A percentile compares a stretch with the other conserved stretches of the same genome.
These are phyloP conservation scores for Mycena latifolia DNA, from an alignment of 768 basidiomycete genomes.

Conservation along the genomic window DNA sequence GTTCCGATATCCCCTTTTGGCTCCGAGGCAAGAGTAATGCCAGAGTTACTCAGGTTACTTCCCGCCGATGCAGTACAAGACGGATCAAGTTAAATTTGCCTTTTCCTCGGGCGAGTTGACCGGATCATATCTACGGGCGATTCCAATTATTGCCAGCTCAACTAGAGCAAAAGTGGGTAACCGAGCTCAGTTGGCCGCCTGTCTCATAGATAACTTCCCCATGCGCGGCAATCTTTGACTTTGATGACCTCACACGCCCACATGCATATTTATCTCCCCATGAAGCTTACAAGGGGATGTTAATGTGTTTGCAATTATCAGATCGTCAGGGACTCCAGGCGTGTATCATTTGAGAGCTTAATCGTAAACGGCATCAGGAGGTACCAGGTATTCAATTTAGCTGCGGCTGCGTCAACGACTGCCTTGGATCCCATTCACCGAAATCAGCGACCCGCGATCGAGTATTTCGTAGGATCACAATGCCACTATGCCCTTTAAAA, in stretches of 20 bases:
- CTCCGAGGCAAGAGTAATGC: slow-evolving; percentile 9
- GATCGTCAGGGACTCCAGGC: slow-evolving; percentile 21
- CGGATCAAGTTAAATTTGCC: slow-evolving; percentile 28
- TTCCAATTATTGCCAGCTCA: slow-evolving; percentile 11
- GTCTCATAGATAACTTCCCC: slow-evolving; percentile 6
- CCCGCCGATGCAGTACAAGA: slow-evolving; percentile 2
- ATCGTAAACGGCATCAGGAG: slow-evolving; percentile 20
- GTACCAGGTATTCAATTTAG: slow-evolving; percentile 21
- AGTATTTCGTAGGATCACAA: slow-evolving; percentile 20
- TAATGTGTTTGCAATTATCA: slow-evolving; percentile 13
- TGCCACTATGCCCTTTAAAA: slow-evolving; percentile 35
- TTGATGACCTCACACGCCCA: slow-evolving; percentile 24
- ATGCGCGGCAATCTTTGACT: slow-evolving; percentile 11
- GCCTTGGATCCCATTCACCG: slow-evolving; percentile 5
- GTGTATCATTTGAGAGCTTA: slow-evolving; percentile 14
- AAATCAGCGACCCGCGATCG: slow-evolving; percentile 11
- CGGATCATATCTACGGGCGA: slow-evolving; percentile 17
- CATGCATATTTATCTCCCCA: slow-evolving; percentile 12
- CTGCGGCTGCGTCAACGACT: slow-evolving; percentile 11
- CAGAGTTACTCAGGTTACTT: no score
- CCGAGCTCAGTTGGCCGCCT: slow-evolving; percentile 22
- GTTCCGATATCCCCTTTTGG: slow-evolving; percentile 7
- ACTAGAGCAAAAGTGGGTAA: slow-evolving; percentile 15
- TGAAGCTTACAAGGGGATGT: slow-evolving; percentile 6
- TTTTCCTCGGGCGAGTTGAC: slow-evolving; percentile 18